phyloP scores from a whole-genome alignment of 148 eudicot species.

The Chenopodium suecicum region DNA sequence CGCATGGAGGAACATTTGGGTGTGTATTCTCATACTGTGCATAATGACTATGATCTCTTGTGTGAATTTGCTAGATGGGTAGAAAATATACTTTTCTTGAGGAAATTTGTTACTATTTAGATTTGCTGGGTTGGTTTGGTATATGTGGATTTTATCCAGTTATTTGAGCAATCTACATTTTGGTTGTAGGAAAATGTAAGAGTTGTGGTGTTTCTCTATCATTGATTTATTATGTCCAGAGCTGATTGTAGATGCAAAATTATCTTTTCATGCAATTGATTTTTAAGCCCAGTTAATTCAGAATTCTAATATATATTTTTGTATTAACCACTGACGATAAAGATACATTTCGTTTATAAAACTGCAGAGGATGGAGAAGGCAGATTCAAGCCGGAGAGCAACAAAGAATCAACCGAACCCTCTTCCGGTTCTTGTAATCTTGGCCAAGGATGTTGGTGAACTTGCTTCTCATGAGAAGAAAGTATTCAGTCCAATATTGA shows the following conservation, averaged over 20 bases:
- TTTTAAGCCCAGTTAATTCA: neutral
- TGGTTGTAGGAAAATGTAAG: neutral
- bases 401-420: conserved; percentile 84
- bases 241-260: neutral
- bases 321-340: neutral
- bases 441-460: conserved; percentile 92
- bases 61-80: too few relatives aligned
- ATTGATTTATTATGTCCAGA: neutral
- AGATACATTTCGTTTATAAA: conserved; percentile 18
- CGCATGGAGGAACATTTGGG: neutral
- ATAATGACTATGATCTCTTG: neutral
- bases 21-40: neutral
- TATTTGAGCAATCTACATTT: neutral
- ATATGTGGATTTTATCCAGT: neutral
- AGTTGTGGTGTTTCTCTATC: neutral
- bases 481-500: conserved; percentile 81
- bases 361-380: conserved; percentile 92
- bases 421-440: conserved; percentile 87
- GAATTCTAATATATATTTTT: neutral
- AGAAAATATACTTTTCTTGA: too few relatives aligned
- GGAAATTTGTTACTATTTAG: too few relatives aligned
- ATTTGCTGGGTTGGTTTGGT: neutral
- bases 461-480: conserved; percentile 81
- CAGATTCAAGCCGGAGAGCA: conserved; percentile 94
- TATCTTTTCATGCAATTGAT: too few relatives aligned